Percentiles rank a stretch among this genome's conserved stretches.
Evolutionary conservation across 805 yeast species (phyloP).

Genomic region (Lipomyces starkeyi): DNA sequence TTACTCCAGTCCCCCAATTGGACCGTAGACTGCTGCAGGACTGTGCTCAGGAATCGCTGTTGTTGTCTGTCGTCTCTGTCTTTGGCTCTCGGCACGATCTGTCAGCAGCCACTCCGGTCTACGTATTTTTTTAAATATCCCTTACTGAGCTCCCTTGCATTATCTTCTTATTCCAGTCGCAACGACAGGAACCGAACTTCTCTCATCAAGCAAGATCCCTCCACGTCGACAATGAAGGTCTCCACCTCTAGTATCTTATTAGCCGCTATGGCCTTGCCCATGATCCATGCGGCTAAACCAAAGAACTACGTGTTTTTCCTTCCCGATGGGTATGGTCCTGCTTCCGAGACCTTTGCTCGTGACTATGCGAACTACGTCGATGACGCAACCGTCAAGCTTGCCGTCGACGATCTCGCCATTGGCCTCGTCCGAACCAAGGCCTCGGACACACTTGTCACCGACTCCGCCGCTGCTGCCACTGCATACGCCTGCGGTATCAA

Average conservation of each 20-base stretch:
- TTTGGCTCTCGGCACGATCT: background rate
- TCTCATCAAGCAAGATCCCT: background rate
- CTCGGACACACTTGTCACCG: constrained; percentile 77
- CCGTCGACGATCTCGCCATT: constrained; percentile 63
- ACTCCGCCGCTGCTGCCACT: constrained; percentile 97
- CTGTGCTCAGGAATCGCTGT: background rate
- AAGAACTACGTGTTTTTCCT: constrained; percentile 33
- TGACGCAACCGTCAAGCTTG: constrained; percentile 44
- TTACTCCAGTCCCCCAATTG: background rate
- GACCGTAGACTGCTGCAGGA: background rate
- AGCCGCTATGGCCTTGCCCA: constrained; percentile 1
- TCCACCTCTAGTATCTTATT: background rate
- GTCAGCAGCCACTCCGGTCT: background rate
- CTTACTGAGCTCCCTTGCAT: background rate
- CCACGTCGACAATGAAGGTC: background rate
- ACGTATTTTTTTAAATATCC: background rate
- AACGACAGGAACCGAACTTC: too few relatives aligned
- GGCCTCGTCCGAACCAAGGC: constrained; percentile 89
- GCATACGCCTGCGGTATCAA: constrained; percentile 87
- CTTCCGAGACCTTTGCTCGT: constrained; percentile 38
- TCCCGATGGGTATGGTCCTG: constrained; percentile 40
- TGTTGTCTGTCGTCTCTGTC: background rate
- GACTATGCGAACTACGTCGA: constrained; percentile 30
- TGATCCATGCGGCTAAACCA: constrained; percentile 16
- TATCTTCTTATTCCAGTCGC: background rate